Conservation (phyloP, 169 alveolate genomes). For the Cryptosporidium viatorum region DNA sequence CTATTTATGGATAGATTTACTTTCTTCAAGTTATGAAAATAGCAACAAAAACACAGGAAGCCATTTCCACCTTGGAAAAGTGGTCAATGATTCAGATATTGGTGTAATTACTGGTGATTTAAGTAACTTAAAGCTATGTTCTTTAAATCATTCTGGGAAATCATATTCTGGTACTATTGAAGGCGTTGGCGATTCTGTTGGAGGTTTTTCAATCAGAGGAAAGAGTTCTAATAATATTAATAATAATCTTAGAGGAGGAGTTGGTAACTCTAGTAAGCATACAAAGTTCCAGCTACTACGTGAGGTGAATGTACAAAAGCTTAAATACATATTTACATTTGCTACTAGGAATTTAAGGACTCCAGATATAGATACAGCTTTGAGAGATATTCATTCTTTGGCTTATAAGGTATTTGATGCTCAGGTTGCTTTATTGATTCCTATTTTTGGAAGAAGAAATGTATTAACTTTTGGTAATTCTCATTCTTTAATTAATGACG, state of each 20-base stretch:
- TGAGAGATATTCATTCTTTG: slow-evolving; percentile 66
- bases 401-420: slow-evolving; percentile 80
- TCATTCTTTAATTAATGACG: background rate
- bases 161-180: background rate
- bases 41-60: background rate
- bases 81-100: slow-evolving; percentile 1
- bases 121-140: background rate
- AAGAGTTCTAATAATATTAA: background rate
- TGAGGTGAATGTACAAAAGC: slow-evolving; percentile 43
- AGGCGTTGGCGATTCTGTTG: background rate
- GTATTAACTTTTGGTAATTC: slow-evolving; percentile 19
- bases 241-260: background rate
- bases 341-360: slow-evolving; percentile 46
- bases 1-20: slow-evolving; percentile 22
- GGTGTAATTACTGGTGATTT: slow-evolving; percentile 14
- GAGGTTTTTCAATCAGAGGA: background rate
- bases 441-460: slow-evolving; percentile 76
- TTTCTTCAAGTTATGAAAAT: slow-evolving; percentile 1
- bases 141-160: background rate
- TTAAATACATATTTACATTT: slow-evolving; percentile 46
- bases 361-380: slow-evolving; percentile 63
- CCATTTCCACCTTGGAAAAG: background rate
- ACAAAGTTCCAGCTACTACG: slow-evolving; percentile 25
- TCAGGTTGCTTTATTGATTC: slow-evolving; percentile 76
- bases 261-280: slow-evolving; percentile 7